phyloP scores from a whole-genome alignment of 2,329 filamentous ascomycete species.

The Paecilomyces variotii region DNA sequence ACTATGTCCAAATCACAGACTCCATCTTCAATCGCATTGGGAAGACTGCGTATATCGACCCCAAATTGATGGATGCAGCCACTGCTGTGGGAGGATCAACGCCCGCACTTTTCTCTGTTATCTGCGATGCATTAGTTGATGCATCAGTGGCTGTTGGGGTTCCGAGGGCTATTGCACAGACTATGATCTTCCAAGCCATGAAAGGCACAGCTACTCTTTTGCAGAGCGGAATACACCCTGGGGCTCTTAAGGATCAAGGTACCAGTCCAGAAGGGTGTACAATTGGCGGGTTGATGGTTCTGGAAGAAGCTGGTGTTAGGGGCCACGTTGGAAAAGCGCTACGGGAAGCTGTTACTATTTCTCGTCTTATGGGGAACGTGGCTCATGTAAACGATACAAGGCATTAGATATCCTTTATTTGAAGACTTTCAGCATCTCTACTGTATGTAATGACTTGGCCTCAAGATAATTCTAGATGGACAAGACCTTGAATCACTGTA shows the following conservation, averaged over 20 bases:
- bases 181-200: constrained; percentile 3
- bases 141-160: constrained; percentile 2
- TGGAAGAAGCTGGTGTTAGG: constrained; percentile 2
- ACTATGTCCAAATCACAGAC: neutral
- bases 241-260: constrained; percentile 2
- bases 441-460: no score
- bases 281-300: constrained; percentile 1
- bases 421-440: neutral
- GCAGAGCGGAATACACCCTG: constrained; percentile 2
- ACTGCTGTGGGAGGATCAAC: constrained; percentile 2
- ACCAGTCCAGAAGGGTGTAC: constrained; percentile 3
- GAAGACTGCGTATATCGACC: constrained; percentile 1
- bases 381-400: constrained; percentile 3
- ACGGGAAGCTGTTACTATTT: constrained; percentile 2
- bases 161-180: constrained; percentile 1
- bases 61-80: constrained; percentile 1
- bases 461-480: no score
- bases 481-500: no score
- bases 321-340: neutral
- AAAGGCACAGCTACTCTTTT: constrained; percentile 1
- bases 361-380: constrained; percentile 1
- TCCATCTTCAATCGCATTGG: constrained; percentile 1
- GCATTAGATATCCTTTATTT: neutral
- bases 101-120: constrained; percentile 2
- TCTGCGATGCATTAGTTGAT: constrained; percentile 3